phyloP scores from a whole-genome alignment of 306 rosid genomes.

The Begonia fuchsioides region DNA sequence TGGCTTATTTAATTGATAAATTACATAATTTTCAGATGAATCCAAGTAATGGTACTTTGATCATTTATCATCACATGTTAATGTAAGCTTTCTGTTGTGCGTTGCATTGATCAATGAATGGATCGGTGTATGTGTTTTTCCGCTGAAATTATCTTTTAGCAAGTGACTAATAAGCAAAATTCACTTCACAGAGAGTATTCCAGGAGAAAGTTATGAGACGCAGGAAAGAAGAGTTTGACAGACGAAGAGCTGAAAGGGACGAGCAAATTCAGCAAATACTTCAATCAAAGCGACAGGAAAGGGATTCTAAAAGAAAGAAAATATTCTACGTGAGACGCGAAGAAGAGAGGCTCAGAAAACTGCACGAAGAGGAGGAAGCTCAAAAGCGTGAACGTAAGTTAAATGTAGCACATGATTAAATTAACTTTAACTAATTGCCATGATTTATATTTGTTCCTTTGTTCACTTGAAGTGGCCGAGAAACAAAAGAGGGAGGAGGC shows the following conservation, averaged over 20 bases:
- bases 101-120: too few species aligned
- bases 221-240: conserved; percentile 55
- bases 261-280: conserved; percentile 48
- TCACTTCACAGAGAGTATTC: conserved; percentile 35
- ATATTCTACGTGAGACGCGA: conserved; percentile 55
- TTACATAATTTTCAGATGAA: too few species aligned
- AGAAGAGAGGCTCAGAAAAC: conserved; percentile 58
- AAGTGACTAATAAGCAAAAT: not conserved
- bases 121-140: not conserved
- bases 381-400: conserved; percentile 61
- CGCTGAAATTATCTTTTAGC: not conserved
- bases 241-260: conserved; percentile 55
- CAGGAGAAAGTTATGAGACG: conserved; percentile 46
- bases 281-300: conserved; percentile 51
- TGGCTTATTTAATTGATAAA: too few species aligned
- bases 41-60: too few species aligned
- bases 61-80: not conserved
- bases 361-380: conserved; percentile 77
- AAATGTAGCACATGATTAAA: not conserved
- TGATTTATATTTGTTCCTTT: not conserved
- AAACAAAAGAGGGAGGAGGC: conserved; percentile 55
- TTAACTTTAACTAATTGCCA: not conserved
- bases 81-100: not conserved
- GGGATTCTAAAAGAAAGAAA: conserved; percentile 61
- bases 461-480: conserved; percentile 54